Evolutionary conservation across 495 filamentous ascomycete genomes (phyloP).

Genomic region (Chaetomium cochliodes): DNA sequence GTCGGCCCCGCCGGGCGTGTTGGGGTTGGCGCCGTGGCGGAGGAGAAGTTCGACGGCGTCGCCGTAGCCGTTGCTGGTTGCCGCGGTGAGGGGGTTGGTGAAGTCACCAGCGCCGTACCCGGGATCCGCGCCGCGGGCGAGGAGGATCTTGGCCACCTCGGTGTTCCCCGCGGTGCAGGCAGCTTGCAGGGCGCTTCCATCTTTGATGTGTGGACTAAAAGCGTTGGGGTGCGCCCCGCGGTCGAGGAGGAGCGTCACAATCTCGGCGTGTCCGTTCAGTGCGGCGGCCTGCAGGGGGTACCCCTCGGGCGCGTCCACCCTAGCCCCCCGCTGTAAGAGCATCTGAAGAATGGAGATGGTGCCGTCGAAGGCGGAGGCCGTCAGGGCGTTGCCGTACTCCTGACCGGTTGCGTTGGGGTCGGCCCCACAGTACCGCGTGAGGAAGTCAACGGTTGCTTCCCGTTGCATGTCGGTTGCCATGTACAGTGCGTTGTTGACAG

Average conservation of each 20-base stretch:
- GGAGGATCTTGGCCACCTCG: neutral
- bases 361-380: conserved; percentile 4
- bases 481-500: conserved; percentile 1
- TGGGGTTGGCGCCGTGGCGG: neutral
- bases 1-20: neutral
- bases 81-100: conserved; percentile 1
- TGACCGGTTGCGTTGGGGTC: neutral
- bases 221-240: neutral
- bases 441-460: conserved; percentile 1
- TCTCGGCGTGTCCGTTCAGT: neutral
- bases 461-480: neutral
- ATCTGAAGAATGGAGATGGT: neutral
- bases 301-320: neutral
- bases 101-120: neutral
- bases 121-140: neutral
- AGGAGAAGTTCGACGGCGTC: neutral
- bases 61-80: conserved; percentile 4
- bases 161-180: conserved; percentile 1
- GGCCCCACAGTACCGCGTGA: neutral
- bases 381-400: conserved; percentile 4
- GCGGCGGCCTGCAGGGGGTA: conserved; percentile 4
- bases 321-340: neutral
- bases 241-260: conserved; percentile 6
- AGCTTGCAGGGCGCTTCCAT: neutral
- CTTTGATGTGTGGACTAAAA: neutral